Percentiles rank a stretch among this genome's conserved stretches.
Conservation (phyloP, 2,329 filamentous ascomycete genomes). For the Epichloe hybrida region DNA sequence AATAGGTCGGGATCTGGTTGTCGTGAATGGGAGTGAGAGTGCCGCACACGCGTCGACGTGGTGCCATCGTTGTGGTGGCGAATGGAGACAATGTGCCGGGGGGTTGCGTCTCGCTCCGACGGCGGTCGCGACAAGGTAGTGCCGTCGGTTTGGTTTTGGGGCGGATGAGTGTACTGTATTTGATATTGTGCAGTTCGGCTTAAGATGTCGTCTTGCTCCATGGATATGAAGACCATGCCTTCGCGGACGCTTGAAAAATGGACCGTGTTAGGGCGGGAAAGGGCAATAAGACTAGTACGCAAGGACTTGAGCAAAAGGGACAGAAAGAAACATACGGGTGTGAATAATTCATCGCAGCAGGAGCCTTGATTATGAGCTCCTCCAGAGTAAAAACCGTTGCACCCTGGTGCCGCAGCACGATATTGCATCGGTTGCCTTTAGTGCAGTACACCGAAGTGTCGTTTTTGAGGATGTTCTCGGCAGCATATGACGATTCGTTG, state of each 20-base stretch:
- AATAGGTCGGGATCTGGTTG: constrained; percentile 26
- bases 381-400: constrained; percentile 70
- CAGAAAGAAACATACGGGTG: constrained; percentile 53
- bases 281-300: background rate
- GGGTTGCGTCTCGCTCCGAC: constrained; percentile 11
- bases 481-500: constrained; percentile 49
- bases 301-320: background rate
- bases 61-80: constrained; percentile 39
- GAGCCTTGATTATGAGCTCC: constrained; percentile 79
- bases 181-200: constrained; percentile 62
- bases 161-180: constrained; percentile 43
- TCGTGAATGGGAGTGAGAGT: constrained; percentile 16
- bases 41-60: constrained; percentile 12
- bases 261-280: background rate
- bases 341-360: constrained; percentile 60
- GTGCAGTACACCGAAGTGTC: constrained; percentile 84
- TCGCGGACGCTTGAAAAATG: constrained; percentile 54
- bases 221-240: constrained; percentile 83
- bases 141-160: constrained; percentile 3
- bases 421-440: constrained; percentile 74
- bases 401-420: constrained; percentile 70
- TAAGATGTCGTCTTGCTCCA: constrained; percentile 67
- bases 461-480: constrained; percentile 72
- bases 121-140: constrained; percentile 4
- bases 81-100: constrained; percentile 33